Conservation (phyloP, 2,329 filamentous ascomycete species). For the Lomentospora prolificans region DNA sequence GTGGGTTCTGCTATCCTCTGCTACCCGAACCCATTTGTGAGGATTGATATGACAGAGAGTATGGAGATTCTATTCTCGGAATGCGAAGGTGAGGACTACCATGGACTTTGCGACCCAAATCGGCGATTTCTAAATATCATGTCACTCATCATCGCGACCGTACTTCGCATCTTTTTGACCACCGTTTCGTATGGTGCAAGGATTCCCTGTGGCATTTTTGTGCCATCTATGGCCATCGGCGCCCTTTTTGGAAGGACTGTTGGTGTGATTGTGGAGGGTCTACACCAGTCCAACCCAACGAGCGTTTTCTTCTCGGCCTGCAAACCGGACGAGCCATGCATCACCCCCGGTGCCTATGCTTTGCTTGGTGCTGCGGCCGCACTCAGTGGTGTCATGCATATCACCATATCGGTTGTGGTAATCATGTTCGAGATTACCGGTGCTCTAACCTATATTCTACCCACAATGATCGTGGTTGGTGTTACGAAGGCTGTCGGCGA, state of each 20-base stretch:
- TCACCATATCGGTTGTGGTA: slow-evolving; percentile 91
- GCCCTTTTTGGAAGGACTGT: slow-evolving; percentile 88
- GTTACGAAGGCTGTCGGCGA: slow-evolving; percentile 91
- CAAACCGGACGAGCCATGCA: slow-evolving; percentile 84
- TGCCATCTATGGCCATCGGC: slow-evolving; percentile 95
- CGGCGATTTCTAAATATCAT: slow-evolving; percentile 70
- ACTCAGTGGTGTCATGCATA: slow-evolving; percentile 94
- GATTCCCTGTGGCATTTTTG: slow-evolving; percentile 94
- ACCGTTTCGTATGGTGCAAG: slow-evolving; percentile 97
- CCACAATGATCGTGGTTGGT: slow-evolving; percentile 97
- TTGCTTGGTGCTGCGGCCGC: slow-evolving; percentile 89
- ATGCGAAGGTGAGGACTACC: slow-evolving; percentile 85
- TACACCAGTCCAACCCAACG: slow-evolving; percentile 74
- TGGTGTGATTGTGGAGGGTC: slow-evolving; percentile 85
- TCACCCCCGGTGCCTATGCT: slow-evolving; percentile 94
- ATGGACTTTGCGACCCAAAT: slow-evolving; percentile 73
- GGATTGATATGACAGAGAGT: slow-evolving; percentile 98
- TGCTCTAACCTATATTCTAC: slow-evolving; percentile 92
- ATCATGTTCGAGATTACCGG: slow-evolving; percentile 99
- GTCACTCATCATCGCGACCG: slow-evolving; percentile 68
- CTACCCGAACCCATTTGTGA: slow-evolving; percentile 89
- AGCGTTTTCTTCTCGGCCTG: slow-evolving; percentile 84
- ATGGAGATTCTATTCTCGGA: slow-evolving; percentile 97
- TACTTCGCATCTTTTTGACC: slow-evolving; percentile 73
- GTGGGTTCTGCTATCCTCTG: slow-evolving; percentile 82